Base-by-base conservation (phyloP, 495 filamentous ascomycete species). In the Pyrenula aspistea region DNA sequence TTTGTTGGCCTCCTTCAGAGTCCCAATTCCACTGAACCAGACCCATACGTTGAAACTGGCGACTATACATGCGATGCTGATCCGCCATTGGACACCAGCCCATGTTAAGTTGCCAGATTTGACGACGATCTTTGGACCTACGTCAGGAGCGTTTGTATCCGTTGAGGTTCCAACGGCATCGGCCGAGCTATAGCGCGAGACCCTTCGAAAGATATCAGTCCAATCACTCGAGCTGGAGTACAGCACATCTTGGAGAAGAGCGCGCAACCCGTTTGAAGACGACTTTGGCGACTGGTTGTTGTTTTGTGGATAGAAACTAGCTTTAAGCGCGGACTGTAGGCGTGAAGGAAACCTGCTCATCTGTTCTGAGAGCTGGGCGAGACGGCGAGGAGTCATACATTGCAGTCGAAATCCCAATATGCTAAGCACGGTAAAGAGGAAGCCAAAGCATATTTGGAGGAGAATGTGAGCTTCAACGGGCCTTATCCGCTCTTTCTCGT, bases 371-470 rank as follows among this genome's bases (percentile, higher is more conserved):
- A 59, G 42, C 47, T 52, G 25, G 19, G 56, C 61, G 4, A 61
- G 22, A 53, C 56, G 58, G 24, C 20, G 22, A 15, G 59, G 53
- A 21, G 53, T 60, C 50, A 63, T 53, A 24, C 58, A 53, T 12
- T 63, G 53, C 3, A 63, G 36, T 22, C 61, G 55, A 19, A 62
- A 21, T 42, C 61, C 61, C 25, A 62, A 55, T 15, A 56, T 57
- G 61, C 58, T 60, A 42, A 62, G 12, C 4, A 54, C 54, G 36
- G 60, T 62, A 31, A 59, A 54, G 49, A 63, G 60, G 55, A 61
- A 65, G 24, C 61, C 63, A 2, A 61, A 57, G 51, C 54, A 51
- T 24, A 63, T 53, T 54, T 61, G 63, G 47, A 65, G 22, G 55
- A 63, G 59, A 20, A 65, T 53, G 49, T 59, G 57, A 11, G 55